Base-by-base conservation (phyloP, 192 early-diverging fungal genomes). In the Coemansia sp. region DNA sequence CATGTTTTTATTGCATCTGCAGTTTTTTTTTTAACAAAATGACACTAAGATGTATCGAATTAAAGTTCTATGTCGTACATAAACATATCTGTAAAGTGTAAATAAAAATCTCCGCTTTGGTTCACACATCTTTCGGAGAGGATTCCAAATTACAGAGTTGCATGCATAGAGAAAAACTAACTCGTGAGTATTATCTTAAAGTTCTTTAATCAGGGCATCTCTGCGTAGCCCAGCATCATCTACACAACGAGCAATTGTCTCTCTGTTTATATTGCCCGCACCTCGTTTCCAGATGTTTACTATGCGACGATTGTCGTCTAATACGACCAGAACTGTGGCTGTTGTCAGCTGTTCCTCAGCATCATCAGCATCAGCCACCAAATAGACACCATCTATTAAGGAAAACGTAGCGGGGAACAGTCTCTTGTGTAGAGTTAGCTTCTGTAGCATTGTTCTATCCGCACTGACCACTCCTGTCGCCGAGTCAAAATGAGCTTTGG, bases 401-500 rank as follows among this genome's bases (percentile, higher is more conserved):
- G 71, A 33, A 50, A 77, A 77, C 0, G 75, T 74, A 10, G 80
- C 67, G 9, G 80, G 80, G 23, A 61, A 65, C 56, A 82, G 64
- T 24, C 64, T 60, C 32, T 51, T 61, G 5, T 27, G 5, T 20
- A 77, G 32, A n/a, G 17, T 31, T 64, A 82, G 46, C 32, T 46
- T 39, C 54, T 19, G 22, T 6, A 24, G 29, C 39, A 54, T 64
- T 50, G 56, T 63, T 22, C 61, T 74, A 22, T 77, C 71, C 54
- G 86, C 89, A 23, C 78, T 78, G 53, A 91, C 89, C 55, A 89
- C 78, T 5, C 91, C 90, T 24, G 85, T 83, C 21, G 78, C 86
- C 60, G 89, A 85, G 60, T 87, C 83, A 63, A 89, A 86, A 61
- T 77, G 70, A 27, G 88, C 88, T 55, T 75, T 81, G 36, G 94